Conservation (phyloP, 1,139 yeast species). For the Torulaspora globosa region DNA sequence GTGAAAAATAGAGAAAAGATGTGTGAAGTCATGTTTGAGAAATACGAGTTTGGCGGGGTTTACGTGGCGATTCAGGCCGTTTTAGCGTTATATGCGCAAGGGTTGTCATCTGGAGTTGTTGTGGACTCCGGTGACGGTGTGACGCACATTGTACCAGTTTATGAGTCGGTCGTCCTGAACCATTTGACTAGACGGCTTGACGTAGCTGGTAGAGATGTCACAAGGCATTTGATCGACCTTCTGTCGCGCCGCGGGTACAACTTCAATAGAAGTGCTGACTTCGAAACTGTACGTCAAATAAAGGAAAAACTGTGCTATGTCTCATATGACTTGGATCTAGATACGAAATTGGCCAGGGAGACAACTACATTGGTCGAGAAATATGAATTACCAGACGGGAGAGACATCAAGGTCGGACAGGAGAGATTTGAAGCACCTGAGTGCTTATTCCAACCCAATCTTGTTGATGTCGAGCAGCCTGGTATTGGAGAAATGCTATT, state of each 20-base stretch:
- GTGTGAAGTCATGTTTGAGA: slow-evolving; percentile 98
- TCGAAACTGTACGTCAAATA: slow-evolving; percentile 96
- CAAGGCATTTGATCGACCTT: slow-evolving; percentile 85
- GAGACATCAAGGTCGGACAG: slow-evolving; percentile 88
- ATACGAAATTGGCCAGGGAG: slow-evolving; percentile 81
- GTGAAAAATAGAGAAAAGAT: slow-evolving; percentile 75
- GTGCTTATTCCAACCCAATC: slow-evolving; percentile 92
- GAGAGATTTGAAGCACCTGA: slow-evolving; percentile 98
- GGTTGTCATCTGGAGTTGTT: slow-evolving; percentile 95
- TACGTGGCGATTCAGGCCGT: slow-evolving; percentile 99
- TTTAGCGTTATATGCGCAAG: slow-evolving; percentile 94
- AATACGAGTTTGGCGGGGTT: slow-evolving; percentile 91
- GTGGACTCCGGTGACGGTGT: slow-evolving; percentile 96
- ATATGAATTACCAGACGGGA: slow-evolving; percentile 94
- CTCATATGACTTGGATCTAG: slow-evolving; percentile 87
- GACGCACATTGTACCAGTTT: slow-evolving; percentile 96
- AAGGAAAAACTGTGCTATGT: slow-evolving; percentile 95
- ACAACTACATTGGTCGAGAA: slow-evolving; percentile 90
- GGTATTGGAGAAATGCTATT: slow-evolving; percentile 92
- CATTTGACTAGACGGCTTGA: slow-evolving; percentile 90
- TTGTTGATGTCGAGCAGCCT: slow-evolving; percentile 97
- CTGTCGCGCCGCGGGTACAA: slow-evolving; percentile 95
- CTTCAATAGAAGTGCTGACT: slow-evolving; percentile 96
- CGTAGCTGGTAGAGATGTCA: slow-evolving; percentile 97
- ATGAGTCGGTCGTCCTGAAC: slow-evolving; percentile 90